Percentiles rank a stretch among this genome's conserved stretches.
Evolutionary conservation across 345 rosid species (phyloP).

Genomic region (Raphanus raphanistrum): DNA sequence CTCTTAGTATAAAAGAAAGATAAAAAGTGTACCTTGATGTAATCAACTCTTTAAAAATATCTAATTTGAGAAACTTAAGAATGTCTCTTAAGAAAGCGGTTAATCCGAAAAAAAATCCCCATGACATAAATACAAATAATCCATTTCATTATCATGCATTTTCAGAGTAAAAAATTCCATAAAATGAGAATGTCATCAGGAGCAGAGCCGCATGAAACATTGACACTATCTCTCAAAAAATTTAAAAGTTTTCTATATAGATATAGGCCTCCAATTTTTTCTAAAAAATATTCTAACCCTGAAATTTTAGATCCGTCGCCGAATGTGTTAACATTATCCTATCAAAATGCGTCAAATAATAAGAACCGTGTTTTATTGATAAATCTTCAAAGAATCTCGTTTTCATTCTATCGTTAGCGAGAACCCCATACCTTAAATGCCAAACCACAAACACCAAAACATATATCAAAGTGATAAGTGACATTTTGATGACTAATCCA

Average conservation of each 20-base stretch:
- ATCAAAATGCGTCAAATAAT: background rate
- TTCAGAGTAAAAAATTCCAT: background rate
- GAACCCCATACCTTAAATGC: background rate
- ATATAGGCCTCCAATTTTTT: too few species aligned
- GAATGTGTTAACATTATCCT: background rate
- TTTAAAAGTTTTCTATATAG: too few species aligned
- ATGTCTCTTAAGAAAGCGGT: too few species aligned
- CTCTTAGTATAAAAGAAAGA: too few species aligned
- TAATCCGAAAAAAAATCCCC: background rate
- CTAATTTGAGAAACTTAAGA: background rate
- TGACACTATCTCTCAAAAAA: too few species aligned
- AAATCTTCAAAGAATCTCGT: background rate
- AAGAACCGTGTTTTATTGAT: background rate
- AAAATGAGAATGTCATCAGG: background rate
- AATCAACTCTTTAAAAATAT: too few species aligned
- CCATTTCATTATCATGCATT: background rate
- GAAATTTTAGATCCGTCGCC: too few species aligned
- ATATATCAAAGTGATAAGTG: background rate
- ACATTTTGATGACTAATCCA: background rate
- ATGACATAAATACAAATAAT: background rate
- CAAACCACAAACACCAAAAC: constrained; percentile 1
- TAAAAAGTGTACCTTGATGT: too few species aligned
- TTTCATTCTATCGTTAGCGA: background rate
- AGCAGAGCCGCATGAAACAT: too few species aligned
- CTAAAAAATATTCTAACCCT: too few species aligned